Evolutionary conservation across 2,329 filamentous ascomycete species (phyloP), one percentile per base, ranked within the genome.

Genomic region (Capronia coronata): DNA sequence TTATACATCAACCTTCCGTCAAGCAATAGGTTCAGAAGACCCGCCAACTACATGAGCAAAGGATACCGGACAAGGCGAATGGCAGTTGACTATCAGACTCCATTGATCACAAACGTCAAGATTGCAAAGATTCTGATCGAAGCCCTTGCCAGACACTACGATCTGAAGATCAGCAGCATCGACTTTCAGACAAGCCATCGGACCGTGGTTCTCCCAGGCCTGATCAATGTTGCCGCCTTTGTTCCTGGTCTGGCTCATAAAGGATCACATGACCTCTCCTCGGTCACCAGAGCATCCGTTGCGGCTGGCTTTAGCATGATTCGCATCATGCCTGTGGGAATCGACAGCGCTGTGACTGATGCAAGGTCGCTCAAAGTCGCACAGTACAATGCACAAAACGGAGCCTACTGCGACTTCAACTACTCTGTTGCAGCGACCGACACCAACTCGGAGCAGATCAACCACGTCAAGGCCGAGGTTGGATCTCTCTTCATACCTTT

Each of bases 1-100:
- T 74, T 98, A 53, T 98, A 98, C 75, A 96, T 98, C 82, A 98
- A 98, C 70, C 71, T 98, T 70, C 93, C 93, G n/a, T 97, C 93
- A 10, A 95, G 81, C 79, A 98, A 98, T 75, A 87, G 90, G 68
- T 98, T 94, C 77, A 82, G 93, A 62, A 83, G 93, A 59, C 93
- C 93, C 25, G 93, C 93, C 62, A 98, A 89, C 75, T 98, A 97
- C 72, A 94, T 98, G 84, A 94, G 87, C 70, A 93, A 93, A 73
- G 93, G 93, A 53, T 98, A 98, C 73, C 85, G 87, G 64, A 97
- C 93, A 48, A 83, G 93, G 67, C 84, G 93, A 68, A 96, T 98
- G 90, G 93, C 93, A 29, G 93, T 98, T 35, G 93, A 96, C 70
- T 87, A 96, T 72, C 91, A 97, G 72, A 94, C 93, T 47, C 93